Percentiles rank a stretch among this genome's conserved stretches.
phyloP scores from a whole-genome alignment of 306 rosid genomes.

The Lagenaria siceraria region DNA sequence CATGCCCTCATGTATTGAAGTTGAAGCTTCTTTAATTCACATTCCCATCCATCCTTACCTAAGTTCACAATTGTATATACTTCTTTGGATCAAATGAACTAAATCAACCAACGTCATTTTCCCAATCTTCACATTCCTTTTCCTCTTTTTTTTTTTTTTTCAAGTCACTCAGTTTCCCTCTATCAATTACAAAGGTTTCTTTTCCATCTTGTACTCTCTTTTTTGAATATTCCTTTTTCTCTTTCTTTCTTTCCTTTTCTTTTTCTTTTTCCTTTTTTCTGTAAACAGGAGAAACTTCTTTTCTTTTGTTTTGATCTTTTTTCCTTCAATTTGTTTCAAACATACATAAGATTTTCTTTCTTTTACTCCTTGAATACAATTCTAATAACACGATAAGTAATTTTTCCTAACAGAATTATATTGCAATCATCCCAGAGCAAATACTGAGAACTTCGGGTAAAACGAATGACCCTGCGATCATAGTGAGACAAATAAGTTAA shows the following conservation, averaged over 20 bases:
- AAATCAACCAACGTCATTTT: neutral
- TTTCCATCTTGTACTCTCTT: conserved; percentile 6
- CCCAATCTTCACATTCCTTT: conserved; percentile 1
- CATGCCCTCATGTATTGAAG: conserved; percentile 35
- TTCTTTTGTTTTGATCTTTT: conserved; percentile 10
- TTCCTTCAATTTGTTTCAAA: conserved; percentile 1
- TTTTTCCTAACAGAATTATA: conserved; percentile 39
- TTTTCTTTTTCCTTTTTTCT: neutral
- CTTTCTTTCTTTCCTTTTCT: conserved; percentile 2
- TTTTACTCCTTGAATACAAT: conserved; percentile 11
- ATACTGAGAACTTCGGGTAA: conserved; percentile 48
- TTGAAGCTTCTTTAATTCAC: conserved; percentile 38
- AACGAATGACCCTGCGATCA: conserved; percentile 83
- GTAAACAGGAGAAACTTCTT: neutral
- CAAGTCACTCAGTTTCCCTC: neutral
- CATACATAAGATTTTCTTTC: neutral
- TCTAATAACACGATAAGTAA: conserved; percentile 32
- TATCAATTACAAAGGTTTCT: neutral
- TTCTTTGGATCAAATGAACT: conserved; percentile 2
- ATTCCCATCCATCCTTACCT: conserved; percentile 29
- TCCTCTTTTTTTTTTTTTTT: neutral
- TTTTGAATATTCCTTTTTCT: conserved; percentile 6
- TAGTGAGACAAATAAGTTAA: conserved; percentile 62
- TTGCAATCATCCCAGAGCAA: conserved; percentile 47
- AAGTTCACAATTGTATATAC: neutral